phyloP scores from a whole-genome alignment of 352 stramenopile species.

The Globisporangium alternatum region DNA sequence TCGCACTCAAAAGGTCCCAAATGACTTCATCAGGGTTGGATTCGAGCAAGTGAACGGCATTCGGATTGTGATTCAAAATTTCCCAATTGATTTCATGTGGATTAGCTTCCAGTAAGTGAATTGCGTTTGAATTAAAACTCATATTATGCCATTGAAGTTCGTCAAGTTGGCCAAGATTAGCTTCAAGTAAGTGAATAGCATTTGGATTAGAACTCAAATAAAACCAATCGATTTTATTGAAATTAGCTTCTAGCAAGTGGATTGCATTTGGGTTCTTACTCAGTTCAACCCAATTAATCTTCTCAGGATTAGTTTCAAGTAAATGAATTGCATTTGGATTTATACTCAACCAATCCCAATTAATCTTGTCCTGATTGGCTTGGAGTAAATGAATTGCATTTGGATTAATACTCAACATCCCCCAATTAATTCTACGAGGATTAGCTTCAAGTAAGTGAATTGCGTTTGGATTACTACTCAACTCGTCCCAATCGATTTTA shows the following conservation, averaged over 20 bases:
- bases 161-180: neutral
- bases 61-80: neutral
- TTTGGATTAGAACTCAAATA: neutral
- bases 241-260: neutral
- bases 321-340: no score
- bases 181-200: neutral
- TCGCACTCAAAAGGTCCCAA: neutral
- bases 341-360: no score
- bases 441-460: neutral
- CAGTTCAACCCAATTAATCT: neutral
- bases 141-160: neutral
- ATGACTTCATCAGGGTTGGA: neutral
- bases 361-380: no score
- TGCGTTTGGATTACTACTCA: neutral
- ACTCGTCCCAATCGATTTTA: neutral
- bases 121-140: neutral
- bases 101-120: neutral
- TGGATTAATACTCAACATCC: neutral
- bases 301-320: no score
- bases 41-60: neutral
- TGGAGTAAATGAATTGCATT: neutral
- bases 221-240: neutral
- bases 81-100: neutral
- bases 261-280: neutral
- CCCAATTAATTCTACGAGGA: neutral